Evolutionary conservation across 208 protist species (phyloP), one percentile per base, ranked within the genome.

Genomic region (Wallacemonas sp.): DNA sequence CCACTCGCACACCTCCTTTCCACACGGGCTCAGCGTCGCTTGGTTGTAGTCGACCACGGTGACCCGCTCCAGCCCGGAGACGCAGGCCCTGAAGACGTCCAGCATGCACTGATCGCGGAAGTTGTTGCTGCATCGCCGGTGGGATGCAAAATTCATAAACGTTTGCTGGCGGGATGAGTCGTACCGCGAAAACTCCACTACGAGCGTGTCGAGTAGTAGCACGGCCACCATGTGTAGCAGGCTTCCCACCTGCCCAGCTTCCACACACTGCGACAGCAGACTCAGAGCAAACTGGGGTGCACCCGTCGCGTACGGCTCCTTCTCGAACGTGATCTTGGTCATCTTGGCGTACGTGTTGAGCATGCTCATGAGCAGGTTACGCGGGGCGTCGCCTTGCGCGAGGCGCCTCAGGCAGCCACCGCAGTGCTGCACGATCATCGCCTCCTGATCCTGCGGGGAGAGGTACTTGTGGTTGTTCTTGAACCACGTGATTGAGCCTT

Each of bases 51-150:
- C 24, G 4, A 41, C 4, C 6, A 33, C 29, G 16, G 21, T 49
- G 34, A 91, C 19, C 0, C 56, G 47, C 66, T 82, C 76, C 32
- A 91, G 70, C 65, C 83, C 68, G n/a, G 73, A 64, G 12, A 92
- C 0, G 44, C 74, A 54, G 12, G 69, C 70, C 17, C 63, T 39
- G 65, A 92, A 93, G 61, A 95, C 75, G 38, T 80, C 73, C 16
- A 86, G 70, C 63, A 92, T 48, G 34, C 69, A 81, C 54, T 84
- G 75, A 33, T 92, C 85, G 6, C 79, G 77, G 56, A 93, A 95
- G 68, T 92, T 92, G 61, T 81, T 83, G 68, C 80, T 93, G 65
- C 82, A 90, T 43, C 80, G 87, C 1, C 90, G 84, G 72, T 93
- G 90, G 2, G 73, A 52, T 8, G 80, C 68, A 72, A 92, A 95